phyloP scores from a whole-genome alignment of 257 asterid species.

The Nicotiana otophora region DNA sequence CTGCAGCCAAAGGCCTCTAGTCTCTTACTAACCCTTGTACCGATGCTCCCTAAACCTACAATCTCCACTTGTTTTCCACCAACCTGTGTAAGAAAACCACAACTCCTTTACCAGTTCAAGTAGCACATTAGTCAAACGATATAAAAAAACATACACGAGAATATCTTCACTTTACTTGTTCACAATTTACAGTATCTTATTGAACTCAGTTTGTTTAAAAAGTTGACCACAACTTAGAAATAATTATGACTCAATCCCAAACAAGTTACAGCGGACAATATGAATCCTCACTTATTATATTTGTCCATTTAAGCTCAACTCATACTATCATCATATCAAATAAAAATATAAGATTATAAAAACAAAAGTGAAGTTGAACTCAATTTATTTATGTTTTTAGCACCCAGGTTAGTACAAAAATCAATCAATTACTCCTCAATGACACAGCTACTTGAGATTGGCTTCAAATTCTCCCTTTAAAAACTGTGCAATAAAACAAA shows the following conservation, averaged over 20 bases:
- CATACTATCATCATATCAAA: too few relatives aligned
- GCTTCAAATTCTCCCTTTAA: not conserved
- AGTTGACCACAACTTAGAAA: too few relatives aligned
- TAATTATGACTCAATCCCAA: too few relatives aligned
- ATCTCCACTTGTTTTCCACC: constrained; percentile 73
- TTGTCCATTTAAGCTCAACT: too few relatives aligned
- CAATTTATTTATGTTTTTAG: not conserved
- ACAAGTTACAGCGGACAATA: too few relatives aligned
- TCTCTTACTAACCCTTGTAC: constrained; percentile 49
- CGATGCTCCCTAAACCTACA: constrained; percentile 73
- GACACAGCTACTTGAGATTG: not conserved
- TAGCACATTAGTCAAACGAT: not conserved
- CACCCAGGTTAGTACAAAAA: not conserved
- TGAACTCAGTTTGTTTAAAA: not conserved
- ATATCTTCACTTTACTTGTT: not conserved
- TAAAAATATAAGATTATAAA: too few relatives aligned
- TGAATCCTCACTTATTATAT: too few relatives aligned
- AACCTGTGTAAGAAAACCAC: constrained; percentile 30
- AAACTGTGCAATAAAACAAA: not conserved
- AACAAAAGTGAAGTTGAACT: not conserved
- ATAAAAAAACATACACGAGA: not conserved
- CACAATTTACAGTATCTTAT: not conserved
- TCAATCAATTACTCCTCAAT: not conserved
- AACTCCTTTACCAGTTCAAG: not conserved
- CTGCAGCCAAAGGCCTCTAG: constrained; percentile 30